These are phyloP conservation scores for Debaryomycetaceae sp. DNA, from an alignment of 1,139 yeast species.

Conservation along the genomic window DNA sequence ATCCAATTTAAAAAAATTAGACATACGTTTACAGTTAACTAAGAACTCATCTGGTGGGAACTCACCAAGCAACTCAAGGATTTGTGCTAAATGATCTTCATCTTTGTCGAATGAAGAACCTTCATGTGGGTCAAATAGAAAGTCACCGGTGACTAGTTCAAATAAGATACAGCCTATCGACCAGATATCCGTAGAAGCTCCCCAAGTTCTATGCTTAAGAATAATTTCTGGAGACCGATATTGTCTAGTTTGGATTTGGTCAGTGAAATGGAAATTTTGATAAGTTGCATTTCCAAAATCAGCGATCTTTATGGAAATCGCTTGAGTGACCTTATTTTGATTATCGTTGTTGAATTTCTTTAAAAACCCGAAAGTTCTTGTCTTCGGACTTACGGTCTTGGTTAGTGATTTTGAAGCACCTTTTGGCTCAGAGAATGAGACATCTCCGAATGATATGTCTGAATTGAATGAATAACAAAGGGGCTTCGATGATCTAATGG, in stretches of 20 bases:
- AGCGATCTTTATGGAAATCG: constrained; percentile 56
- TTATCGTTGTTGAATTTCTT: background rate
- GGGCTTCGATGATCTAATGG: constrained; percentile 31
- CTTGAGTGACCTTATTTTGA: constrained; percentile 2
- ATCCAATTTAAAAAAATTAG: constrained; percentile 49
- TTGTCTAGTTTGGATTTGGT: constrained; percentile 84
- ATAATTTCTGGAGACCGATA: constrained; percentile 80
- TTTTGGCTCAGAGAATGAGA: background rate
- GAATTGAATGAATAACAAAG: constrained; percentile 22
- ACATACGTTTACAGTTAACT: constrained; percentile 48
- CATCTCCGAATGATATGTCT: background rate
- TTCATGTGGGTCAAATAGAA: constrained; percentile 74
- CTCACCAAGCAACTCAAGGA: constrained; percentile 61
- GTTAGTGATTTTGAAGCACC: background rate
- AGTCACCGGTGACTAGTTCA: constrained; percentile 82
- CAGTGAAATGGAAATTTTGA: constrained; percentile 68
- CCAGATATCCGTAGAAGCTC: constrained; percentile 83
- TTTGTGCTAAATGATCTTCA: constrained; percentile 85
- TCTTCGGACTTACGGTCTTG: constrained; percentile 1
- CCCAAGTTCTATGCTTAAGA: constrained; percentile 68
- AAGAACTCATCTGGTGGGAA: constrained; percentile 52
- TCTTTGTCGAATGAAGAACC: constrained; percentile 64
- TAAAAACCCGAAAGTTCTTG: background rate
- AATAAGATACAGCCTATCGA: constrained; percentile 77
- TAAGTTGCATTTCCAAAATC: constrained; percentile 88